Evolutionary conservation across 2,329 filamentous ascomycete genomes (phyloP).

Genomic region (Teratosphaeria epicoccoides): DNA sequence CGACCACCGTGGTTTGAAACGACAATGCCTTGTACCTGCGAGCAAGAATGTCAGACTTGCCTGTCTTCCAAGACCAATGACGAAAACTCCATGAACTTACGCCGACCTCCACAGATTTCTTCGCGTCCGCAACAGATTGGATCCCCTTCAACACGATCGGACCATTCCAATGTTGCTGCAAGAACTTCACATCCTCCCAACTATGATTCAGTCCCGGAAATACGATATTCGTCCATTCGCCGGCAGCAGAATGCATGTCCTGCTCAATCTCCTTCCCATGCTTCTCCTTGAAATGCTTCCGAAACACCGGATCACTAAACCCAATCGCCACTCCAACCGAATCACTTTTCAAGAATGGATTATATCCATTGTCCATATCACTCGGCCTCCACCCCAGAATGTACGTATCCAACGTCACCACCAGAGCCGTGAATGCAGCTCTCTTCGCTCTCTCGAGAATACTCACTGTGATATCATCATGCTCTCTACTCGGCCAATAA

Average conservation of each 20-base stretch:
- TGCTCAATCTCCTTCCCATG: constrained; percentile 28
- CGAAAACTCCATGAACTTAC: constrained; percentile 11
- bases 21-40: constrained; percentile 33
- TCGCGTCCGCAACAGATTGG: constrained; percentile 39
- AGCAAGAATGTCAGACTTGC: not conserved
- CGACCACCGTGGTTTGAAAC: constrained; percentile 34
- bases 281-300: constrained; percentile 42
- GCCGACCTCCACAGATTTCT: constrained; percentile 31
- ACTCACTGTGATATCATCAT: constrained; percentile 54
- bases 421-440: constrained; percentile 51
- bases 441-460: constrained; percentile 51
- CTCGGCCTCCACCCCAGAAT: constrained; percentile 55
- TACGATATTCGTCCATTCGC: constrained; percentile 43
- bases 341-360: constrained; percentile 15
- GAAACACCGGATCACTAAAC: constrained; percentile 58
- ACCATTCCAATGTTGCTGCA: constrained; percentile 52
- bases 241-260: constrained; percentile 38
- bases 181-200: constrained; percentile 50
- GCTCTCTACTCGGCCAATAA: constrained; percentile 59
- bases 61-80: not conserved
- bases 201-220: constrained; percentile 29
- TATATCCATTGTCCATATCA: constrained; percentile 17
- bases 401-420: constrained; percentile 64
- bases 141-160: constrained; percentile 50
- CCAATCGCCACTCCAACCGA: constrained; percentile 48